Conservation (phyloP, 352 stramenopile species). For the Phytophthora syringae region DNA sequence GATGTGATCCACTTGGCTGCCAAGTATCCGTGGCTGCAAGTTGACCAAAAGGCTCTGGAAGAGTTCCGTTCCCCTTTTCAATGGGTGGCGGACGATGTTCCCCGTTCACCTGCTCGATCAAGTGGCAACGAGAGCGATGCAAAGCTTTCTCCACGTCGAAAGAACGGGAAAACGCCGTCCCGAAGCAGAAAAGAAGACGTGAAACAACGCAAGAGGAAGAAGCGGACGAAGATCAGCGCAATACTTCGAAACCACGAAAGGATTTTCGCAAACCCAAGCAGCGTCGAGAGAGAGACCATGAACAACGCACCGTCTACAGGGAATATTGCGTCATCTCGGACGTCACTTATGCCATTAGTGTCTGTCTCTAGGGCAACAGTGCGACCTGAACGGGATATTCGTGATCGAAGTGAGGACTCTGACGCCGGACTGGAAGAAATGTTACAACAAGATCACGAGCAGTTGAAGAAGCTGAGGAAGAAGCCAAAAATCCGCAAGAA, state of each 20-base stretch:
- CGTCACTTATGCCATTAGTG: background rate
- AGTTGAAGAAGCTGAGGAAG: conserved; percentile 5
- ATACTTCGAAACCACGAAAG: conserved; percentile 23
- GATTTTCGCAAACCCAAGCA: conserved; percentile 1
- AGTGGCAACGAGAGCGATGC: conserved; percentile 1
- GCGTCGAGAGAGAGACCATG: background rate
- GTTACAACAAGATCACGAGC: conserved; percentile 24
- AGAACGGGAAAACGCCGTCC: background rate
- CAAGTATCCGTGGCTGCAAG: conserved; percentile 84
- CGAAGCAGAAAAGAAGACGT: conserved; percentile 9
- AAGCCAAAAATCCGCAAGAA: too few species aligned
- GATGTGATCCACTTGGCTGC: conserved; percentile 59
- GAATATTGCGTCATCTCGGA: background rate
- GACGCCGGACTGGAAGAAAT: conserved; percentile 6
- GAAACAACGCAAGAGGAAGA: conserved; percentile 9
- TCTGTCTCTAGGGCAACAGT: background rate
- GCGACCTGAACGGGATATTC: background rate
- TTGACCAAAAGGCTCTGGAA: conserved; percentile 63
- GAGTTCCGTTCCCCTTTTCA: conserved; percentile 73
- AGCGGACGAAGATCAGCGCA: conserved; percentile 1
- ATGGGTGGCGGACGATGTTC: conserved; percentile 38
- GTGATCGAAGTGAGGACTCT: conserved; percentile 1
- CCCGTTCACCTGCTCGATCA: conserved; percentile 11
- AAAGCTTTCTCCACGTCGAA: conserved; percentile 1
- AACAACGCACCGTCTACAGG: conserved; percentile 15